A percentile compares a stretch with the other conserved stretches of the same genome.
These are phyloP conservation scores for Colletotrichum sp. DNA, from an alignment of 2,329 filamentous ascomycete genomes.

Conservation along the genomic window DNA sequence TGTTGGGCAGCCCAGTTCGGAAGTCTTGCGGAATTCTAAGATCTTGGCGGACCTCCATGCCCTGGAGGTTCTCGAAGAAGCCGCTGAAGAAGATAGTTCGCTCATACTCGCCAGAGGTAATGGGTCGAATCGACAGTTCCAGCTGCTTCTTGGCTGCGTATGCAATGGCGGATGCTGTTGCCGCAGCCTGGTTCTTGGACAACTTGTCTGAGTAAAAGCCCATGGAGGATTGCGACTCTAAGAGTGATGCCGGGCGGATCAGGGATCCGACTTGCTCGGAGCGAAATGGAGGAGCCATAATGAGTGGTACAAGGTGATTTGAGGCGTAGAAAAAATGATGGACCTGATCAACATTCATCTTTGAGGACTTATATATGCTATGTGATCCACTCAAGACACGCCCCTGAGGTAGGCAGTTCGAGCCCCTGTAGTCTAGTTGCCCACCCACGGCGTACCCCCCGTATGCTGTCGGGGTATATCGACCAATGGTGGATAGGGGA, in stretches of 20 bases:
- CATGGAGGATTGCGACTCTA: slow-evolving; percentile 39
- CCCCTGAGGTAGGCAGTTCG: background rate
- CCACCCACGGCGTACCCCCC: background rate
- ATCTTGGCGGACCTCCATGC: background rate
- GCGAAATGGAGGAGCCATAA: slow-evolving; percentile 60
- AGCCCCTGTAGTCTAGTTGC: background rate
- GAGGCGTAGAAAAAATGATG: background rate
- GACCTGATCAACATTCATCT: background rate
- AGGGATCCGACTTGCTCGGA: slow-evolving; percentile 77
- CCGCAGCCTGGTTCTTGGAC: slow-evolving; percentile 53
- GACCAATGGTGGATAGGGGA: background rate
- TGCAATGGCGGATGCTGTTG: slow-evolving; percentile 62
- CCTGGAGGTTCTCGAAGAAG: slow-evolving; percentile 50
- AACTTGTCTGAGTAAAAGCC: background rate
- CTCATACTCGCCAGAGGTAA: slow-evolving; percentile 74
- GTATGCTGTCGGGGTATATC: background rate
- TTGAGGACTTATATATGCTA: background rate
- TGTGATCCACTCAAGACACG: background rate
- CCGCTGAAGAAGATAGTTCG: slow-evolving; percentile 55
- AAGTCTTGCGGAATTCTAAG: slow-evolving; percentile 6
- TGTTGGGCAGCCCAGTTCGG: background rate
- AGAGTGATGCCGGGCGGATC: slow-evolving; percentile 67
- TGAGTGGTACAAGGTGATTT: background rate
- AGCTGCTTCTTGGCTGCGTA: slow-evolving; percentile 70
- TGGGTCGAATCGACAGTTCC: slow-evolving; percentile 64